phyloP scores from a whole-genome alignment of 1,139 yeast species.

The Yamadazyma dendronema region DNA sequence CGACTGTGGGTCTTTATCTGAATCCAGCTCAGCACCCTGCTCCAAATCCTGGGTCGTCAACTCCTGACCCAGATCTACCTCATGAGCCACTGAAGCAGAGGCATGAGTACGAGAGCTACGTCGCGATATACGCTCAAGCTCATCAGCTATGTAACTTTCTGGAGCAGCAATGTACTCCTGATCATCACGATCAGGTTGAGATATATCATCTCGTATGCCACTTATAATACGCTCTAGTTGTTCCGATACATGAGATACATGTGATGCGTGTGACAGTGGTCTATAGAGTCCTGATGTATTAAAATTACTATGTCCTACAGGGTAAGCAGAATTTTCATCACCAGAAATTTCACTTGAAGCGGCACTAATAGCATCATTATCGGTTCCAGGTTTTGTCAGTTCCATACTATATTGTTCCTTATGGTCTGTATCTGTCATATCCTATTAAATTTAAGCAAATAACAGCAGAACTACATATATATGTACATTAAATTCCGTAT shows the following conservation, averaged over 20 bases:
- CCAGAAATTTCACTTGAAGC: neutral
- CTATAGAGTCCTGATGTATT: neutral
- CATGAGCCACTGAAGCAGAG: neutral
- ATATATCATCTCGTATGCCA: neutral
- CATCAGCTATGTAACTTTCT: neutral
- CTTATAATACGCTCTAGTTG: neutral
- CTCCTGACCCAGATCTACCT: neutral
- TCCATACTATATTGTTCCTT: too few relatives aligned
- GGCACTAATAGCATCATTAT: too few relatives aligned
- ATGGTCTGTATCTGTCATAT: too few relatives aligned
- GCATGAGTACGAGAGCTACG: conserved; percentile 3
- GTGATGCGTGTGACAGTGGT: neutral
- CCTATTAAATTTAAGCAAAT: neutral
- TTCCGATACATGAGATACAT: neutral
- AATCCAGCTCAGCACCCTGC: neutral
- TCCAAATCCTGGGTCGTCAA: neutral
- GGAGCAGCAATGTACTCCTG: neutral
- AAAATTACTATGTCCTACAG: neutral
- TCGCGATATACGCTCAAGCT: neutral
- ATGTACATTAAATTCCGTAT: neutral
- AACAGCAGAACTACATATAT: neutral
- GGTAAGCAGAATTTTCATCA: neutral
- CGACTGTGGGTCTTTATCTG: conserved; percentile 3
- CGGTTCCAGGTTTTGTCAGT: too few relatives aligned
- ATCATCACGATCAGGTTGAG: neutral